A percentile compares a stretch with the other conserved stretches of the same genome.
Evolutionary conservation across 1,284 basidiomycete genomes (phyloP).

Genomic region (Megacollybia platyphylla): DNA sequence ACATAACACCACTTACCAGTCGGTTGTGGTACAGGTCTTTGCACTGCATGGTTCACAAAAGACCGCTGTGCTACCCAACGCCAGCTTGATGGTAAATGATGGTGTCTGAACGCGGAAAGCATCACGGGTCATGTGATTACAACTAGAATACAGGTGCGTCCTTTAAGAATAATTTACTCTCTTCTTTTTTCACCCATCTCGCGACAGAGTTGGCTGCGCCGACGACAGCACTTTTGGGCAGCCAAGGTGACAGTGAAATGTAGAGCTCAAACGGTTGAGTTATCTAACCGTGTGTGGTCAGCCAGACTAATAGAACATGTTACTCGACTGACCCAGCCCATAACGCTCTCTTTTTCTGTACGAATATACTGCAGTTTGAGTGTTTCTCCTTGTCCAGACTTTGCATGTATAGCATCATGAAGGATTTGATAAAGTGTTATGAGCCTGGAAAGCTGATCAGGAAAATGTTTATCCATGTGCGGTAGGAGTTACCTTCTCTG

Average conservation of each 20-base stretch:
- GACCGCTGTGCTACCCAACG: slow-evolving; percentile 15
- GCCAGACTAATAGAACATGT: neutral
- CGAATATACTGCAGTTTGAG: slow-evolving; percentile 78
- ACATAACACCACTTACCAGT: slow-evolving; percentile 11
- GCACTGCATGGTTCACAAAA: slow-evolving; percentile 24
- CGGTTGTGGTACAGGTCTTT: slow-evolving; percentile 17
- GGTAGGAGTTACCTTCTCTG: slow-evolving; percentile 37
- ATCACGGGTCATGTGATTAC: neutral
- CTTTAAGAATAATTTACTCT: slow-evolving; percentile 68
- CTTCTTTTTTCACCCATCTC: slow-evolving; percentile 85
- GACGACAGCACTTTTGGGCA: slow-evolving; percentile 80
- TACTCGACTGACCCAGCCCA: slow-evolving; percentile 66
- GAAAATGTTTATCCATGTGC: neutral
- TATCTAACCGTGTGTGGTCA: slow-evolving; percentile 43
- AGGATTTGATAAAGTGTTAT: slow-evolving; percentile 76
- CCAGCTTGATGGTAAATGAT: too few relatives aligned
- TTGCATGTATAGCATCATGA: slow-evolving; percentile 78
- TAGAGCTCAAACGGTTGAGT: slow-evolving; percentile 92
- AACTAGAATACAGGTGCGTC: slow-evolving; percentile 78
- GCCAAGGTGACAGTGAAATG: slow-evolving; percentile 64
- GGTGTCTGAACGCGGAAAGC: neutral
- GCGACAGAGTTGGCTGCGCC: slow-evolving; percentile 81
- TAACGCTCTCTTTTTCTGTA: slow-evolving; percentile 76
- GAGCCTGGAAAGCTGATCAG: slow-evolving; percentile 30
- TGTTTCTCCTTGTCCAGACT: slow-evolving; percentile 63